These are phyloP conservation scores for Euphorbia peplus DNA, from an alignment of 345 rosid genomes.

Conservation along the genomic window DNA sequence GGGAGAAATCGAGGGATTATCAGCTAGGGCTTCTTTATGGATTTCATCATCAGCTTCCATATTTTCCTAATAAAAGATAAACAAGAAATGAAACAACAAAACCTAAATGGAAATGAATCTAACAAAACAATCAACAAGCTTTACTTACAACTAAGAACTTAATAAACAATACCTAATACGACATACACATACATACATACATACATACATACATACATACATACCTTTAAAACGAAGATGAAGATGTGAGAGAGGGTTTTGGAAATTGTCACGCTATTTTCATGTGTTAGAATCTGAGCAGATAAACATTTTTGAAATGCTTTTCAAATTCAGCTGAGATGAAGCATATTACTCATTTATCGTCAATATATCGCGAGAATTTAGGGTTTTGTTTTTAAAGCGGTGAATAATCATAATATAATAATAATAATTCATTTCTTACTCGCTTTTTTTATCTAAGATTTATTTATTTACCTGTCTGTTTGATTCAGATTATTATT, in stretches of 20 bases:
- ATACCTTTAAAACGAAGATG: slow-evolving; percentile 11
- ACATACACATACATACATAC: background rate
- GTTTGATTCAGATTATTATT: background rate
- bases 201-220: background rate
- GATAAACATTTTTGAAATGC: background rate
- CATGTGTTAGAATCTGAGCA: background rate
- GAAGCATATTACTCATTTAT: background rate
- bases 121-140: background rate
- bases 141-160: background rate
- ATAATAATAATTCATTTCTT: background rate
- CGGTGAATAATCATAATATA: too few species aligned
- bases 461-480: background rate
- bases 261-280: slow-evolving; percentile 3
- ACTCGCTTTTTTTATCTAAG: background rate
- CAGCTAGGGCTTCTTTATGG: background rate
- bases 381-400: background rate
- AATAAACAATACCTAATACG: background rate
- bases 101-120: background rate
- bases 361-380: background rate
- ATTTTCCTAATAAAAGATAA: background rate
- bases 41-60: slow-evolving; percentile 6
- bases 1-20: slow-evolving; percentile 2
- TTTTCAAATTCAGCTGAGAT: background rate
- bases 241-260: slow-evolving; percentile 3
- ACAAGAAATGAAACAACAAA: background rate